Conservation (phyloP, 495 filamentous ascomycete genomes). For the Daldinia caldariorum region DNA sequence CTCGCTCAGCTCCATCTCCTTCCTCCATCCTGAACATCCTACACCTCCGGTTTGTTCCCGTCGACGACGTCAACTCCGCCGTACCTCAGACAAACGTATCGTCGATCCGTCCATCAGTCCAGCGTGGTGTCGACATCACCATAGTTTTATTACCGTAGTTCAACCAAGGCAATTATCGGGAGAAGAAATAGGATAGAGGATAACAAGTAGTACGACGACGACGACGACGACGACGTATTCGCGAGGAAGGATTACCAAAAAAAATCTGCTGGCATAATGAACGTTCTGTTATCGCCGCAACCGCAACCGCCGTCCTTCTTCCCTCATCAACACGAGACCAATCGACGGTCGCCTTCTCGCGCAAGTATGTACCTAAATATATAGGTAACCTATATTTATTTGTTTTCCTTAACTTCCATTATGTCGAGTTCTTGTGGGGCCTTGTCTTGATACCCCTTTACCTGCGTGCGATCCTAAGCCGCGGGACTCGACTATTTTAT, state of each 20-base stretch:
- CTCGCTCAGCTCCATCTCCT: not conserved
- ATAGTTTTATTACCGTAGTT: not conserved
- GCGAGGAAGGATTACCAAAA: not conserved
- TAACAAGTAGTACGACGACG: constrained; percentile 5
- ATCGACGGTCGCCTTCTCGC: constrained; percentile 74
- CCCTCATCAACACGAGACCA: constrained; percentile 77
- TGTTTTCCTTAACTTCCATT: constrained; percentile 14
- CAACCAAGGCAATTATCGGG: not conserved
- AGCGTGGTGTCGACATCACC: not conserved
- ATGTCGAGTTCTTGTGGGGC: constrained; percentile 11
- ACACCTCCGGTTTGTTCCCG: not conserved
- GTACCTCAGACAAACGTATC: constrained; percentile 2
- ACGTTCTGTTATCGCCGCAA: constrained; percentile 61
- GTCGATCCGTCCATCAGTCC: constrained; percentile 1
- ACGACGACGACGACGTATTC: constrained; percentile 7
- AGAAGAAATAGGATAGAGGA: not conserved
- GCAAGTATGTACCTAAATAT: constrained; percentile 62
- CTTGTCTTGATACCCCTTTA: constrained; percentile 2
- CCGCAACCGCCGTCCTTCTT: constrained; percentile 77
- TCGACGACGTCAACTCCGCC: constrained; percentile 3
- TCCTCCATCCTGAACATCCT: not conserved
- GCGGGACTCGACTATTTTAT: constrained; percentile 16
- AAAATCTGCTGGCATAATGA: constrained; percentile 54
- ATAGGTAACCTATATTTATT: not conserved
- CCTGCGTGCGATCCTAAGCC: constrained; percentile 2